Evolutionary conservation across 495 filamentous ascomycete species (phyloP).

Genomic region (Neurospora sp.): DNA sequence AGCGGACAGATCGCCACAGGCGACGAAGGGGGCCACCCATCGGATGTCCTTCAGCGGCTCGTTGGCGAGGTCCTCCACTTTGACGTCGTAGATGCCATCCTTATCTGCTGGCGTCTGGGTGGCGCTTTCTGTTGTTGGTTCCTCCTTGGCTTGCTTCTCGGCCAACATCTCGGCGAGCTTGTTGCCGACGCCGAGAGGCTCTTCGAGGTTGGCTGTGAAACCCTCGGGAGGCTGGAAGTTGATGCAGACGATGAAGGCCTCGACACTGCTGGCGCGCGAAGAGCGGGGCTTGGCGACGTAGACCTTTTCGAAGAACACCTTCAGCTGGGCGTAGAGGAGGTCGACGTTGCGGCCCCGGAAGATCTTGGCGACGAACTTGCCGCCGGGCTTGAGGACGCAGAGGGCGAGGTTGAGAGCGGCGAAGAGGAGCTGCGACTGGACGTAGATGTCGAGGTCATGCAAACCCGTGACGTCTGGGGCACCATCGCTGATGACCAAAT

Average conservation of each 20-base stretch:
- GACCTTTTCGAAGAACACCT: constrained; percentile 79
- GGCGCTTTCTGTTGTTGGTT: background rate
- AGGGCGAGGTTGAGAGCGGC: constrained; percentile 86
- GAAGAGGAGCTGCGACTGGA: constrained; percentile 90
- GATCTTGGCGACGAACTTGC: constrained; percentile 96
- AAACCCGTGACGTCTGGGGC: constrained; percentile 94
- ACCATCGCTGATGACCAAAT: constrained; percentile 89
- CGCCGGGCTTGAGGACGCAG: constrained; percentile 82
- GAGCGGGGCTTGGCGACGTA: constrained; percentile 87
- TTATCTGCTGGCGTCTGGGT: constrained; percentile 19
- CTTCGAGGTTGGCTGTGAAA: constrained; percentile 57
- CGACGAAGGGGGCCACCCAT: constrained; percentile 91
- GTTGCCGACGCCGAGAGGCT: constrained; percentile 51
- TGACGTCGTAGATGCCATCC: constrained; percentile 56
- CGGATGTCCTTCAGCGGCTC: constrained; percentile 37
- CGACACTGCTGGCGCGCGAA: constrained; percentile 85
- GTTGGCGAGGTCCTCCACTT: constrained; percentile 36
- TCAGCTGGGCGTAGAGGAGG: constrained; percentile 82
- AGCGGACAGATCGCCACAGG: constrained; percentile 88
- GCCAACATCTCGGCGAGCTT: constrained; percentile 35
- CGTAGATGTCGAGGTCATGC: constrained; percentile 95
- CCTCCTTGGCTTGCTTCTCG: constrained; percentile 3
- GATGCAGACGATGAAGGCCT: constrained; percentile 93
- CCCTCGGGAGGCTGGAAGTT: constrained; percentile 60
- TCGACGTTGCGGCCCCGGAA: constrained; percentile 91